Base-by-base conservation (phyloP, 1,284 basidiomycete species). In the Leccinum subspadiceum region DNA sequence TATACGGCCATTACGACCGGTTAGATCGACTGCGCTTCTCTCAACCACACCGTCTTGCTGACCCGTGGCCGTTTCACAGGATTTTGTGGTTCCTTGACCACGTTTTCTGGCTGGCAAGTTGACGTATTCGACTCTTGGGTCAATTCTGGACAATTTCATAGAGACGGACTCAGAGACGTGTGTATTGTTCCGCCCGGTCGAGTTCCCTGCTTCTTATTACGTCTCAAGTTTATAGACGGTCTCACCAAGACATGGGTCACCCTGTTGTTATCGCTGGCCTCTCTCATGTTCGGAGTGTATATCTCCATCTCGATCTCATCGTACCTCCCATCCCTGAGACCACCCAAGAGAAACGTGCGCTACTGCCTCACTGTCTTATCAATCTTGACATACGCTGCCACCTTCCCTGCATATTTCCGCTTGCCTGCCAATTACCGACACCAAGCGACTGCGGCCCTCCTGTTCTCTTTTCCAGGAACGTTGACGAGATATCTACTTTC, bases 31-130 rank as follows among this genome's bases (percentile, higher is more conserved):
- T 33, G n/a, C n/a, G 15, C 9, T 37, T 33, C 56, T 46, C 51
- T 60, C 53, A 26, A 26, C 58, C 37, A 41, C 35, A 56, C 44
- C 29, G 20, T 57, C 39, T 41, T 48, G 61, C 50, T 57, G 44
- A 57, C 61, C 46, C 48, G 22, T 53, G 17, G 22, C 22, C 53
- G 24, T 31, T n/a, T 44, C 22, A 57, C 62, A 92, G 96, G 96
- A 4, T 93, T 97, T 72, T 98, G 96, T 70, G 97, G 96, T 1
- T 96, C 93, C 4, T 77, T 98, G 65, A 99, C 97, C 4, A 98
- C 96, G 0, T 99, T 98, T 77, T 97, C 95, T 4, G 84, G 88
- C 15, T 99, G 97, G 96, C 94, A 98, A 75, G 71, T 94, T 7
- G 91, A 94, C 64, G 78, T 94, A 1, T 99, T 96, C 70, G 76